Evolutionary conservation across 306 rosid species (phyloP).

Genomic region (Cyclanthera cordifolia): DNA sequence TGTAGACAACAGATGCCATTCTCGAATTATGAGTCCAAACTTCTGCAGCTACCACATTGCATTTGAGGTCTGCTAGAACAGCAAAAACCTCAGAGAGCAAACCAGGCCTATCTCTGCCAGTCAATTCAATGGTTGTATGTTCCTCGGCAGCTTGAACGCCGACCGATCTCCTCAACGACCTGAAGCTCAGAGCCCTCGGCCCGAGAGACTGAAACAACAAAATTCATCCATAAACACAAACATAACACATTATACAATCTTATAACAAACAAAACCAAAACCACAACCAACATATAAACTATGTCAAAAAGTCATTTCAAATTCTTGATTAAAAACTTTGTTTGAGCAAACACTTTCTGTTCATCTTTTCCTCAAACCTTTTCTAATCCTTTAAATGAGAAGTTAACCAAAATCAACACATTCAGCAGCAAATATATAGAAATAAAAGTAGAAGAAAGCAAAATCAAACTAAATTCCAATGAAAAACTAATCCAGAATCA

Average conservation of each 20-base stretch:
- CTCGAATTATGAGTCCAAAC: slow-evolving; percentile 98
- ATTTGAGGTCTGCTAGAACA: slow-evolving; percentile 80
- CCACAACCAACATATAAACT: background rate
- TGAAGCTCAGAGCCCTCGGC: slow-evolving; percentile 42
- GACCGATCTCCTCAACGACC: slow-evolving; percentile 66
- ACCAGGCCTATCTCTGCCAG: slow-evolving; percentile 90
- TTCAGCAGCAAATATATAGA: too few species aligned
- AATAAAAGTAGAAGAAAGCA: background rate
- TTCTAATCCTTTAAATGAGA: background rate
- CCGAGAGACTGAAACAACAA: slow-evolving; percentile 58
- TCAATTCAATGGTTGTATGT: slow-evolving; percentile 75
- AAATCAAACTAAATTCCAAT: slow-evolving; percentile 1
- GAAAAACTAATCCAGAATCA: background rate
- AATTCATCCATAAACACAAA: background rate
- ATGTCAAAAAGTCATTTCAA: background rate
- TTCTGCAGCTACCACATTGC: slow-evolving; percentile 94
- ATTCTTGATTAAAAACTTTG: background rate
- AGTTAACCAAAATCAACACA: background rate
- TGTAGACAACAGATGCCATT: slow-evolving; percentile 89
- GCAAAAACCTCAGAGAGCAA: slow-evolving; percentile 94
- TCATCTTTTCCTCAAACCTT: background rate
- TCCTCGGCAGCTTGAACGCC: slow-evolving; percentile 71
- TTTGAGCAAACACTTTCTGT: too few species aligned
- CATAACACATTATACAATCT: too few species aligned
- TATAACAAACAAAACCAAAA: too few species aligned